phyloP scores from a whole-genome alignment of 2,329 filamentous ascomycete genomes.

The Xylogone sp. region DNA sequence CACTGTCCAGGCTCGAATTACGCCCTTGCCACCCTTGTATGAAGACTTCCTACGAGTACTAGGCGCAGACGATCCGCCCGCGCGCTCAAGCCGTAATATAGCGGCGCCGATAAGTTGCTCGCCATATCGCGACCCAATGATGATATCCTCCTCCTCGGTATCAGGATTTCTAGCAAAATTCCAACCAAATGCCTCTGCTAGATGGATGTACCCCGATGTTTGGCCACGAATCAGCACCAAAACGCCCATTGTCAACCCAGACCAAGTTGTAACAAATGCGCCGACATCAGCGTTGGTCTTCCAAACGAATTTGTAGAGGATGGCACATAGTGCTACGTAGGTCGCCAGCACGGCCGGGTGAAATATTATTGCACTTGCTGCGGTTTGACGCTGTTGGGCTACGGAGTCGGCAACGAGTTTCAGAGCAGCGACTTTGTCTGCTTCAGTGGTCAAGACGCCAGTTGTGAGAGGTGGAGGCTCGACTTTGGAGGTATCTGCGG shows the following conservation, averaged over 20 bases:
- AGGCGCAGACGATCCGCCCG: constrained; percentile 11
- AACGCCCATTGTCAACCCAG: constrained; percentile 59
- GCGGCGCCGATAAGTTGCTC: constrained; percentile 67
- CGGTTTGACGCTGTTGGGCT: constrained; percentile 73
- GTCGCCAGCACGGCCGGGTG: constrained; percentile 53
- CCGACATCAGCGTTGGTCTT: constrained; percentile 46
- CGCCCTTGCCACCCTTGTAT: constrained; percentile 56
- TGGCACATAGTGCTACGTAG: constrained; percentile 39
- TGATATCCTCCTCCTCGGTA: constrained; percentile 46
- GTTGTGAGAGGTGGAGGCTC: constrained; percentile 63
- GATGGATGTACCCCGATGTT: constrained; percentile 51
- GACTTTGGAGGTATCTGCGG: constrained; percentile 33
- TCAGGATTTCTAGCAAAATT: constrained; percentile 20
- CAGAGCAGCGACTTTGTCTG: constrained; percentile 65
- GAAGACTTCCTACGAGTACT: constrained; percentile 21
- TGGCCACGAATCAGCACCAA: constrained; percentile 58
- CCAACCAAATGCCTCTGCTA: constrained; percentile 25
- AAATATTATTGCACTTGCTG: constrained; percentile 59
- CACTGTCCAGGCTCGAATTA: constrained; percentile 83
- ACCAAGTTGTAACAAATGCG: constrained; percentile 52
- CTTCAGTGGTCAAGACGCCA: constrained; percentile 47
- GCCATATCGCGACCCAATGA: constrained; percentile 66
- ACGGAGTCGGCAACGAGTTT: constrained; percentile 76
- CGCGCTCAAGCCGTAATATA: constrained; percentile 61
- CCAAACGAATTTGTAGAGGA: constrained; percentile 38